These are phyloP conservation scores for Beta lomatogona DNA, from an alignment of 179 eudicot species.

Conservation along the genomic window DNA sequence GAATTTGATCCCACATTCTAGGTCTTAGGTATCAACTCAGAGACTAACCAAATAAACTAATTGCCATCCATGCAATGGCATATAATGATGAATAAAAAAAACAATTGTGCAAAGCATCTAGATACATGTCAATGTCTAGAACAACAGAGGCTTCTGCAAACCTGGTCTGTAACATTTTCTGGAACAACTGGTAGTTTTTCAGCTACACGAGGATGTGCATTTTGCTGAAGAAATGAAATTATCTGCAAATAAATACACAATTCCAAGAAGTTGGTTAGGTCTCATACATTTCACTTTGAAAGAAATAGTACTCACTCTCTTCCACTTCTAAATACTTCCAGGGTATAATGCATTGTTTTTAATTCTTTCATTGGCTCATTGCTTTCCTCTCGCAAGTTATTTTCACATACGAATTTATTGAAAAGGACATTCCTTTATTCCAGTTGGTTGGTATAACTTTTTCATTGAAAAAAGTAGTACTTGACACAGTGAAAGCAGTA, in stretches of 20 bases:
- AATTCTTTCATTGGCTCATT: neutral
- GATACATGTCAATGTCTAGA: conserved; percentile 5
- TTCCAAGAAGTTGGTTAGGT: neutral
- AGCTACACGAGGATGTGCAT: conserved; percentile 97
- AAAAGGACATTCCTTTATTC: neutral
- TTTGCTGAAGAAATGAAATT: conserved; percentile 90
- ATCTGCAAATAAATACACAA: conserved; percentile 54
- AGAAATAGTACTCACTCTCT: neutral
- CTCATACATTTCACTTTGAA: neutral
- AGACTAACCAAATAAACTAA: no score
- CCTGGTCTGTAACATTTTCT: conserved; percentile 99
- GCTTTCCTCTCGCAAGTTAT: neutral
- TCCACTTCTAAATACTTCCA: neutral
- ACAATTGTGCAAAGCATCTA: neutral
- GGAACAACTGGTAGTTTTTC: conserved; percentile 84
- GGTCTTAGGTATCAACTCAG: no score
- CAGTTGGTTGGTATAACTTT: neutral
- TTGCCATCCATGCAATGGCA: neutral
- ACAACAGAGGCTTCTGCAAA: conserved; percentile 14
- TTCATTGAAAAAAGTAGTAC: neutral
- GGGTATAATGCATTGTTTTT: neutral
- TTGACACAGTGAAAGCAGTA: neutral
- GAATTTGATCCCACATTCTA: no score
- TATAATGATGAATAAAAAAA: neutral
- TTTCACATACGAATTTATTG: neutral